phyloP scores from a whole-genome alignment of 148 eudicot species.

The Chenopodium album region DNA sequence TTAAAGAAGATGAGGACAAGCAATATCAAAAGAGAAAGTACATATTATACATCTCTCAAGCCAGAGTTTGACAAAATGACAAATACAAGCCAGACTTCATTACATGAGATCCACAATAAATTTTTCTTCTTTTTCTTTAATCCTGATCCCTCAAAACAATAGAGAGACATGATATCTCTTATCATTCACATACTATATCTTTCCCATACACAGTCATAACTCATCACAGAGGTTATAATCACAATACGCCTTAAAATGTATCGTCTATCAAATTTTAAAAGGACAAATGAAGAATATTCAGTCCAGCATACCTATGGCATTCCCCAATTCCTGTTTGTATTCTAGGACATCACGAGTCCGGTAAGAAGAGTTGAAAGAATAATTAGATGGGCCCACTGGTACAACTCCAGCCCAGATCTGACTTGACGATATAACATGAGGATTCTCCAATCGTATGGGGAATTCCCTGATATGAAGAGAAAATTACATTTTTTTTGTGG shows the following conservation, averaged over 20 bases:
- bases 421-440: conserved; percentile 88
- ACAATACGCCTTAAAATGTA: background rate
- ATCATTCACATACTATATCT: background rate
- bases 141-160: background rate
- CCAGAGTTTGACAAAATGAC: background rate
- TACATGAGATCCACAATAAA: background rate
- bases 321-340: conserved; percentile 86
- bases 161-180: background rate
- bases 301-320: conserved; percentile 79
- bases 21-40: background rate
- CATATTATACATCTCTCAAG: background rate
- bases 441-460: conserved; percentile 90
- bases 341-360: conserved; percentile 74
- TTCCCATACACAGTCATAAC: background rate
- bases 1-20: too few species aligned
- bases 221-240: background rate
- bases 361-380: conserved; percentile 82
- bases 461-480: conserved; percentile 55
- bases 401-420: conserved; percentile 96
- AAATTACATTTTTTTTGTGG: background rate
- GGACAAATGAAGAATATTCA: background rate
- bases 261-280: background rate
- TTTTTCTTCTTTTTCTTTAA: background rate
- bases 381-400: conserved; percentile 87
- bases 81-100: background rate